Evolutionary conservation across 2,329 filamentous ascomycete genomes (phyloP).

Genomic region (Colletotrichum sp.): DNA sequence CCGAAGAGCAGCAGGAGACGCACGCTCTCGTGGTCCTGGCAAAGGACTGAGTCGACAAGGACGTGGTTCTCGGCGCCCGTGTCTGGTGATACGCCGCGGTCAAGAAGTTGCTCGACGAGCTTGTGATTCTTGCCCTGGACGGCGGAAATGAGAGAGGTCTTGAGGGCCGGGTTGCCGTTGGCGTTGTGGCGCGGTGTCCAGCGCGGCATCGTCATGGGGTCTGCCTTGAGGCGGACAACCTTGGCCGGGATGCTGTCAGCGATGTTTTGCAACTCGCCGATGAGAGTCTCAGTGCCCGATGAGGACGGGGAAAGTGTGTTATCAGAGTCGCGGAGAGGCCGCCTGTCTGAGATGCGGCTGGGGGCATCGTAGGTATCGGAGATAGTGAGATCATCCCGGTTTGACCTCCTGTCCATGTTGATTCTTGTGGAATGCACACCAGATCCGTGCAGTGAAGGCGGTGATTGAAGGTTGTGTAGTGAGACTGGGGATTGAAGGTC

Average conservation of each 20-base stretch:
- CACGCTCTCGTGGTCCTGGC: slow-evolving; percentile 57
- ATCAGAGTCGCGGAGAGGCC: slow-evolving; percentile 27
- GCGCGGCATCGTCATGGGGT: slow-evolving; percentile 55
- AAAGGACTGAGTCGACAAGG: slow-evolving; percentile 57
- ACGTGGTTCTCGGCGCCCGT: slow-evolving; percentile 49
- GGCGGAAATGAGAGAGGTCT: slow-evolving; percentile 55
- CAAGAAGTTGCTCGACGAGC: slow-evolving; percentile 61
- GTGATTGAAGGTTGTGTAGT: not conserved
- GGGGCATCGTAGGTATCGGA: slow-evolving; percentile 8
- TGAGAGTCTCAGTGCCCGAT: slow-evolving; percentile 37
- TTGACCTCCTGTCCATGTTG: not conserved
- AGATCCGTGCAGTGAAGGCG: not conserved
- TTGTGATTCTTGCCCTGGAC: slow-evolving; percentile 63
- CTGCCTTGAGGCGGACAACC: slow-evolving; percentile 54
- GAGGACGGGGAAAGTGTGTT: slow-evolving; percentile 28
- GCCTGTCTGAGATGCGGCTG: slow-evolving; percentile 23
- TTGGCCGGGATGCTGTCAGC: slow-evolving; percentile 28
- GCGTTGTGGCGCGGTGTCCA: slow-evolving; percentile 52
- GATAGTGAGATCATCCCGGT: slow-evolving; percentile 2
- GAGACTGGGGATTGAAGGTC: not conserved
- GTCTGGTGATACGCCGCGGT: slow-evolving; percentile 60
- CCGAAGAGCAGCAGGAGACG: slow-evolving; percentile 62
- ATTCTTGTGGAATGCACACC: not conserved
- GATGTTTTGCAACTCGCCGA: slow-evolving; percentile 32
- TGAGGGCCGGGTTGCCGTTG: slow-evolving; percentile 48